Evolutionary conservation across 208 protist genomes (phyloP), one percentile per base, ranked within the genome.

Genomic region (Trypanosoma conorhini): DNA sequence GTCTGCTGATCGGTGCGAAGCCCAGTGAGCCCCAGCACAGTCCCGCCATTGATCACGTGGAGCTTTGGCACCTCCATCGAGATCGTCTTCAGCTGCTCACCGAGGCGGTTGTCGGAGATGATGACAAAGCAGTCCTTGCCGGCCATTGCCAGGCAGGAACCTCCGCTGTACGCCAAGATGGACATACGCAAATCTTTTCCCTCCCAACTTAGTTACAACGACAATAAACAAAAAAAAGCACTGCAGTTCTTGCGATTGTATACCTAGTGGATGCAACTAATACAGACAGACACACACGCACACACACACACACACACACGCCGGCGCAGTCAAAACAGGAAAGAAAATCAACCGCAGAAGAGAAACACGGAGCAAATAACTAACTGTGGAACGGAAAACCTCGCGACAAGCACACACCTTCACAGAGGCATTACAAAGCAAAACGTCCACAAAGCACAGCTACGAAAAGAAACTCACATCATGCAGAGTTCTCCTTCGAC

Each of bases 111-210:
- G 85, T 99, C 99, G 7, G 93, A 91, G 21, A 98, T 97, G 67
- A 99, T 99, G 9, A 98, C 98, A 59, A 99, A 98, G 85, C 98
- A 99, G 79, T 99, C 91, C 77, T 99, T 99, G 13, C 99, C 99
- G 0, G 89, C 86, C 98, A 99, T 99, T 24, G 97, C 98, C 74
- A 99, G 60, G 56, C 98, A 86, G 44, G 97, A 98, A 66, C 96
- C 97, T 57, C 99, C 99, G 79, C 98, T 99, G 87, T 99, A 99
- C 55, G 87, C 69, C 56, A 97, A 76, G 74, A 97, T 98, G 22
- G 88, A 96, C 93, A 97, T 97, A 65, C 1, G 24, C 4, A 42
- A 70, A 51, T 1, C 12, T 26, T 59, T 28, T n/a, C n/a, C 22
- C 10, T 28, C 8, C 19, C 28, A 48, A 62, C 15, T 24, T 33